Evolutionary conservation across 495 filamentous ascomycete species (phyloP).

Genomic region (Annulohypoxylon nitens): DNA sequence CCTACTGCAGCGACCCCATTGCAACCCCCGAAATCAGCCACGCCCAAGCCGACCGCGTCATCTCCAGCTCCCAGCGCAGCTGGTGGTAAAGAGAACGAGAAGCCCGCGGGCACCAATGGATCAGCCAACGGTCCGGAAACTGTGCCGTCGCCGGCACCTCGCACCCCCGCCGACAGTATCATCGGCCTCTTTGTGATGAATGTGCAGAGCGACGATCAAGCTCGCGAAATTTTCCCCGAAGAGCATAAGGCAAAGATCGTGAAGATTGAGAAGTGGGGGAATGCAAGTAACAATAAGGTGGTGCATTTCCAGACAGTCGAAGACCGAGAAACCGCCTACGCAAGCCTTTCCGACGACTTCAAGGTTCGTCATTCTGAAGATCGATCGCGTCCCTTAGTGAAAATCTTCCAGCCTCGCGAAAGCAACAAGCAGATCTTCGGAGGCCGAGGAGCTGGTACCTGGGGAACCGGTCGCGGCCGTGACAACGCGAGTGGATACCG

Average conservation of each 20-base stretch:
- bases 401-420: slow-evolving; percentile 78
- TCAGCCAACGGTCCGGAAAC: slow-evolving; percentile 63
- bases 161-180: slow-evolving; percentile 61
- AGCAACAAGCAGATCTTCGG: slow-evolving; percentile 62
- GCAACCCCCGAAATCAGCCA: slow-evolving; percentile 66
- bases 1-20: slow-evolving; percentile 54
- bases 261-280: slow-evolving; percentile 81
- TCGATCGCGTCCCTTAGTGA: slow-evolving; percentile 80
- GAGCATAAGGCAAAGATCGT: slow-evolving; percentile 83
- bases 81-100: slow-evolving; percentile 62
- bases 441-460: slow-evolving; percentile 74
- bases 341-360: slow-evolving; percentile 76
- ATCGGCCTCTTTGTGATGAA: slow-evolving; percentile 88
- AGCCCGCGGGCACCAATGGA: slow-evolving; percentile 63
- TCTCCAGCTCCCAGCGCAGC: slow-evolving; percentile 51
- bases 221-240: slow-evolving; percentile 80
- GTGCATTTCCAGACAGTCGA: slow-evolving; percentile 82
- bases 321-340: slow-evolving; percentile 80
- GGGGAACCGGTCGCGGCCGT: slow-evolving; percentile 77
- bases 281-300: slow-evolving; percentile 78
- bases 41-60: slow-evolving; percentile 60
- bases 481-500: slow-evolving; percentile 74
- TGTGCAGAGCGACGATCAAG: slow-evolving; percentile 79
- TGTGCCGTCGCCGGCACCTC: slow-evolving; percentile 59
- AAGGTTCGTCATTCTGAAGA: slow-evolving; percentile 74